These are phyloP conservation scores for Cercophora sp. DNA, from an alignment of 495 filamentous ascomycete genomes.

Conservation along the genomic window DNA sequence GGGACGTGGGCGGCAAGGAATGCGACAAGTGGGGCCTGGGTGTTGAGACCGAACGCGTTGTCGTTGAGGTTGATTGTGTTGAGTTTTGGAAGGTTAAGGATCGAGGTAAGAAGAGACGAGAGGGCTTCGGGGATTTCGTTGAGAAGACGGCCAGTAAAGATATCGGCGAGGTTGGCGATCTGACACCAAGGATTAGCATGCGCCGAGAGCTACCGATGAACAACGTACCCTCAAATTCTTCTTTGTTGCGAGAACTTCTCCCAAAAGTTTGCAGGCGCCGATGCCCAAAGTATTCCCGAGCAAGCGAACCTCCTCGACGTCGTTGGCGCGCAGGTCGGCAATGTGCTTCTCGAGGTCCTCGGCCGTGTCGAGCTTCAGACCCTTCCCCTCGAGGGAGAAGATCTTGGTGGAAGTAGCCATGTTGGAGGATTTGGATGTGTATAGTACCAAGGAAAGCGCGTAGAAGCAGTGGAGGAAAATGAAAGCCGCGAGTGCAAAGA, in stretches of 20 bases:
- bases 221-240: slow-evolving; percentile 70
- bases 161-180: slow-evolving; percentile 88
- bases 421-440: neutral
- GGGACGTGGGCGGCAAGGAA: slow-evolving; percentile 84
- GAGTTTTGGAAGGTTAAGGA: slow-evolving; percentile 75
- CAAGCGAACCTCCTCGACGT: slow-evolving; percentile 78
- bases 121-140: slow-evolving; percentile 91
- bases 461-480: slow-evolving; percentile 3
- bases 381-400: slow-evolving; percentile 87
- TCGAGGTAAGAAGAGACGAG: slow-evolving; percentile 74
- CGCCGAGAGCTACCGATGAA: slow-evolving; percentile 8
- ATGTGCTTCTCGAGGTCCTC: slow-evolving; percentile 85
- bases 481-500: too few relatives aligned
- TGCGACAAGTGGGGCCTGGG: slow-evolving; percentile 72
- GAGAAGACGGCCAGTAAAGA: slow-evolving; percentile 92
- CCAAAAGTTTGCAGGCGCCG: slow-evolving; percentile 78
- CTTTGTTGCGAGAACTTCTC: slow-evolving; percentile 72
- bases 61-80: slow-evolving; percentile 94
- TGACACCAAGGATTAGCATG: slow-evolving; percentile 34
- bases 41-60: slow-evolving; percentile 96
- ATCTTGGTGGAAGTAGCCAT: slow-evolving; percentile 56
- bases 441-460: too few relatives aligned
- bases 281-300: slow-evolving; percentile 89
- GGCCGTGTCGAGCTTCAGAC: slow-evolving; percentile 84
- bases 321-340: slow-evolving; percentile 62